Conservation (phyloP, 345 rosid species). For the Populus deltoides region DNA sequence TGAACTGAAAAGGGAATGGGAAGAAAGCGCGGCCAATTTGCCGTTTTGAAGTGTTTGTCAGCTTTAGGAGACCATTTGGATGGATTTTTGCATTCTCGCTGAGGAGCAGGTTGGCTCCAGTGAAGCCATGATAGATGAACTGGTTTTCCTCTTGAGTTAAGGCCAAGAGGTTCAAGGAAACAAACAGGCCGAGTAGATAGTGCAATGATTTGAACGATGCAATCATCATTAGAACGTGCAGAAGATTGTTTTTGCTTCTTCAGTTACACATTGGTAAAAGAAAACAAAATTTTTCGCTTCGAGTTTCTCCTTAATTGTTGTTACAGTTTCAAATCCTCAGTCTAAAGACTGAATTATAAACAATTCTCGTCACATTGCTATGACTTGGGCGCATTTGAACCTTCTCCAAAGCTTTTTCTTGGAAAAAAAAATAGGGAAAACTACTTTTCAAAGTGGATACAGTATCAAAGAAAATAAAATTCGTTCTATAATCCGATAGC, state of each 20-base stretch:
- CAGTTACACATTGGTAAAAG: too few relatives aligned
- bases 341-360: too few relatives aligned
- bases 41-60: conserved; percentile 35
- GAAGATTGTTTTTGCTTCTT: too few relatives aligned
- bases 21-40: conserved; percentile 44
- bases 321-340: too few relatives aligned
- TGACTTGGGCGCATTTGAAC: too few relatives aligned
- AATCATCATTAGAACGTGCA: too few relatives aligned
- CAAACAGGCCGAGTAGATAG: background rate
- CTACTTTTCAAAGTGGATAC: background rate
- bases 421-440: background rate
- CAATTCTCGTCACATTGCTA: too few relatives aligned
- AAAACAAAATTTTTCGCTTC: too few relatives aligned
- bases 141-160: conserved; percentile 24
- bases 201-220: background rate
- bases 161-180: background rate
- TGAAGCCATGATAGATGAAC: conserved; percentile 44
- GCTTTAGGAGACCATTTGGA: conserved; percentile 43
- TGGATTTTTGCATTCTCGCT: conserved; percentile 33
- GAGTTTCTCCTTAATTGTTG: too few relatives aligned
- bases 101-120: conserved; percentile 23
- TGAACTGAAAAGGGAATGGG: conserved; percentile 29
- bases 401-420: too few relatives aligned
- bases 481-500: too few relatives aligned
- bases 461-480: too few relatives aligned